Conservation (phyloP, 1,284 basidiomycete genomes). For the Termitomyces sp. region DNA sequence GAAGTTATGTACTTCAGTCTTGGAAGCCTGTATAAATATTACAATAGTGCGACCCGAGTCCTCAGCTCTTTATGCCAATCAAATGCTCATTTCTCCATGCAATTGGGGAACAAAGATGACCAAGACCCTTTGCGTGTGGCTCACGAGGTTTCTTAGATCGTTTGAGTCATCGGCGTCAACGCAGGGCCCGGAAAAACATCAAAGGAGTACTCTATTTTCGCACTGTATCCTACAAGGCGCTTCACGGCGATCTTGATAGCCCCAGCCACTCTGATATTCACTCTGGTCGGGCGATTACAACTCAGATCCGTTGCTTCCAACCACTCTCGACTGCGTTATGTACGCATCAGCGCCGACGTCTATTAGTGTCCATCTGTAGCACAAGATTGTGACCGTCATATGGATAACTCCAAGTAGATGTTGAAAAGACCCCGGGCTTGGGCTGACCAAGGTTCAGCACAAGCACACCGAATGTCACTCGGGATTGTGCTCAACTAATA, state of each 20-base stretch:
- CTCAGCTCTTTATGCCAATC: too few species aligned
- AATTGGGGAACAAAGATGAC: too few species aligned
- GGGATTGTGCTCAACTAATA: neutral
- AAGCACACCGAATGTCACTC: neutral
- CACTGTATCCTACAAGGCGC: neutral
- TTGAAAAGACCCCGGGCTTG: neutral
- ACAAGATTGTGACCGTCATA: neutral
- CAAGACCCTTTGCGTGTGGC: too few species aligned
- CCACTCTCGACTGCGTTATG: too few species aligned
- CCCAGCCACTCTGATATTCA: too few species aligned
- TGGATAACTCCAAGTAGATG: neutral
- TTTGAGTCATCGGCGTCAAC: too few species aligned
- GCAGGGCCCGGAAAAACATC: too few species aligned
- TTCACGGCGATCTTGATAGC: neutral
- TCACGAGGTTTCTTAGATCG: neutral
- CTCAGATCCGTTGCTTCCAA: too few species aligned
- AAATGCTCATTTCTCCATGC: too few species aligned
- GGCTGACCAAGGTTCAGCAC: neutral
- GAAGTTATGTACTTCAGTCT: neutral
- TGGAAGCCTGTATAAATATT: neutral
- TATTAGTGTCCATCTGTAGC: neutral
- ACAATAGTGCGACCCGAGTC: neutral
- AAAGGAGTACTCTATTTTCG: too few species aligned
- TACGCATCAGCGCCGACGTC: neutral
- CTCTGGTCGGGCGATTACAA: too few species aligned